Base-by-base conservation (phyloP, 192 early-diverging fungal genomes). In the Diversispora epigaea region DNA sequence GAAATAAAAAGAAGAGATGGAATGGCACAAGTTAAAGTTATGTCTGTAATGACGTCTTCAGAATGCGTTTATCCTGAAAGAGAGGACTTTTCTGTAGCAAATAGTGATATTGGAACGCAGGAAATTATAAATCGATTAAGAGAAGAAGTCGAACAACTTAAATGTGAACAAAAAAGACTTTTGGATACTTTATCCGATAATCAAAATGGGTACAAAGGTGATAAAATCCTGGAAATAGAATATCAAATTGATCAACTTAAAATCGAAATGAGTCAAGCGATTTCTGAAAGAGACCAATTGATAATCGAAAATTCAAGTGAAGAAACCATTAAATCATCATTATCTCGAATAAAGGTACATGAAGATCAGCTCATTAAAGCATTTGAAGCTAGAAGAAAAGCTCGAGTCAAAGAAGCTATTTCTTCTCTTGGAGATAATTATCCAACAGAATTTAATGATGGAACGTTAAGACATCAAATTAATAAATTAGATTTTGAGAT, bases 1-100 rank as follows among this genome's bases (percentile, higher is more conserved):
- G 72, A 74, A 74, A 74, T 74, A 21, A 74, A 74, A 57, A 60
- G 19, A 40, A 54, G 72, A 41, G 72, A 74, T 6, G 46, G 41
- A 1, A 19, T 74, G 11, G 72, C 72, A 0, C 72, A 61, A 63
- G 11, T 47, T 25, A 45, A 74, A 57, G 21, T 74, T 49, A 74
- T 74, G 72, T 63, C 72, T 46, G 21, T 10, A 10, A 62, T 22
- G 25, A n/a, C 9, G 7, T 32, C 25, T 2, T 50, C 56, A 8
- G 60, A 74, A 39, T 10, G n/a, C 21, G 8, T 19, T 71, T 25
- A 71, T 55, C 39, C 17, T 46, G 57, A 54, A 17, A 17, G 14
- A 17, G n/a, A 11, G 7, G 49, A 32, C 41, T 21, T n/a, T n/a
- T 57, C 60, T 10, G 45, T 21, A 15, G 10, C 58, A 8, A 50